phyloP scores from a whole-genome alignment of 768 basidiomycete species.

The Leccinum imitatum region DNA sequence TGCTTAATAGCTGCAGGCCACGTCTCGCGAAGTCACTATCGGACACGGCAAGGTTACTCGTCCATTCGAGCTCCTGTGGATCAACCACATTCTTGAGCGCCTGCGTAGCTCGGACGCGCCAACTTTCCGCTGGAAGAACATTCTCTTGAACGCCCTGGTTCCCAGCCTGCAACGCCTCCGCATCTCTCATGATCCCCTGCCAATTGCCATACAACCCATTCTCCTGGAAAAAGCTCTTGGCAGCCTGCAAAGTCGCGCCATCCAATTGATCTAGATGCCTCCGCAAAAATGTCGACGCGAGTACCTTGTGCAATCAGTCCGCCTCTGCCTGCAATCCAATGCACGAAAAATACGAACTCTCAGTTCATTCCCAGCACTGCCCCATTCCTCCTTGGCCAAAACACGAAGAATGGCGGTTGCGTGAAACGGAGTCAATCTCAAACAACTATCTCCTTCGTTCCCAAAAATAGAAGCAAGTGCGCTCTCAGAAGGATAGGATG shows the following conservation, averaged over 20 bases:
- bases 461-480: slow-evolving; percentile 25
- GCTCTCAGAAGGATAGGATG: slow-evolving; percentile 15
- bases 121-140: slow-evolving; percentile 3
- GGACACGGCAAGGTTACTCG: slow-evolving; percentile 46
- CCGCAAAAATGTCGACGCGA: slow-evolving; percentile 33
- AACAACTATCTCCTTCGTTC: slow-evolving; percentile 25
- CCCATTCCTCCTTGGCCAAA: slow-evolving; percentile 41
- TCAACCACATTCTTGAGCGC: slow-evolving; percentile 40
- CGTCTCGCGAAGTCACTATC: slow-evolving; percentile 43
- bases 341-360: slow-evolving; percentile 29
- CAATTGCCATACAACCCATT: slow-evolving; percentile 19
- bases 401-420: slow-evolving; percentile 37
- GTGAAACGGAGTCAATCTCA: slow-evolving; percentile 34
- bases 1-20: slow-evolving; percentile 47
- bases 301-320: slow-evolving; percentile 17
- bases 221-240: slow-evolving; percentile 20
- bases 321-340: not conserved
- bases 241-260: slow-evolving; percentile 19
- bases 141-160: not conserved
- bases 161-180: slow-evolving; percentile 11
- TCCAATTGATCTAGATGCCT: slow-evolving; percentile 32
- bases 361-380: slow-evolving; percentile 30
- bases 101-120: slow-evolving; percentile 30
- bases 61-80: slow-evolving; percentile 52
- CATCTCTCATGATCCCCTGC: slow-evolving; percentile 12